Percentiles rank a stretch among this genome's conserved stretches.
These are phyloP conservation scores for Geranomyces michiganensis DNA, from an alignment of 192 early-diverging fungal species.

Conservation along the genomic window DNA sequence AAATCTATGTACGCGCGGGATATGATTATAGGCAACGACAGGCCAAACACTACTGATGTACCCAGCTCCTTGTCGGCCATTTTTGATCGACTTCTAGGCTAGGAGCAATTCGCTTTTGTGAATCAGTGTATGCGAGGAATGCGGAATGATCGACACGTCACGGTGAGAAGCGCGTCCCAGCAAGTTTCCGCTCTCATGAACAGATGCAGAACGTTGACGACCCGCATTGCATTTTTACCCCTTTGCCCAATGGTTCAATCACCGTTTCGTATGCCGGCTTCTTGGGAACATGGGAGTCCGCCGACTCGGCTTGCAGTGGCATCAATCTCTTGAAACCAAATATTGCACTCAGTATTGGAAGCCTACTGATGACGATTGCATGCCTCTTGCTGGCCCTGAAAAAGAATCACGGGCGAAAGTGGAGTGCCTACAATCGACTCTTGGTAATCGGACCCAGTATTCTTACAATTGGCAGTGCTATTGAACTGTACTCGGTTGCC, in stretches of 20 bases:
- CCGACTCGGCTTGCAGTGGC: not conserved
- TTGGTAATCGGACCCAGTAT: not conserved
- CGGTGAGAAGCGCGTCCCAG: no score
- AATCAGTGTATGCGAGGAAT: no score
- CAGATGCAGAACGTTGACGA: conserved; percentile 5
- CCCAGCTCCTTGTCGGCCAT: conserved; percentile 9
- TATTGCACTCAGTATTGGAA: not conserved
- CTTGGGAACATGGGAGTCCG: conserved; percentile 13
- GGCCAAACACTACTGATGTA: not conserved
- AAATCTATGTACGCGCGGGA: not conserved
- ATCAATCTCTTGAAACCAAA: conserved; percentile 11
- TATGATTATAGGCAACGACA: not conserved
- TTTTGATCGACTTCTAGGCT: no score
- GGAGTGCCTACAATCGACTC: conserved; percentile 7
- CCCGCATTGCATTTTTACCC: not conserved
- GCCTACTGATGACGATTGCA: not conserved
- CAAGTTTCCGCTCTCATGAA: no score
- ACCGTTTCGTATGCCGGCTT: conserved; percentile 3
- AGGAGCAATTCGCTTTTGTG: no score
- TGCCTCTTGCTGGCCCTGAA: not conserved
- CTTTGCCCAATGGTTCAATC: not conserved
- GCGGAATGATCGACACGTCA: no score
- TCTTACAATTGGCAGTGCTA: not conserved
- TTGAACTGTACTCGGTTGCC: not conserved
- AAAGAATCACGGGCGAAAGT: not conserved